These are phyloP conservation scores for Linnemannia schmuckeri DNA, from an alignment of 192 early-diverging fungal genomes.

Conservation along the genomic window DNA sequence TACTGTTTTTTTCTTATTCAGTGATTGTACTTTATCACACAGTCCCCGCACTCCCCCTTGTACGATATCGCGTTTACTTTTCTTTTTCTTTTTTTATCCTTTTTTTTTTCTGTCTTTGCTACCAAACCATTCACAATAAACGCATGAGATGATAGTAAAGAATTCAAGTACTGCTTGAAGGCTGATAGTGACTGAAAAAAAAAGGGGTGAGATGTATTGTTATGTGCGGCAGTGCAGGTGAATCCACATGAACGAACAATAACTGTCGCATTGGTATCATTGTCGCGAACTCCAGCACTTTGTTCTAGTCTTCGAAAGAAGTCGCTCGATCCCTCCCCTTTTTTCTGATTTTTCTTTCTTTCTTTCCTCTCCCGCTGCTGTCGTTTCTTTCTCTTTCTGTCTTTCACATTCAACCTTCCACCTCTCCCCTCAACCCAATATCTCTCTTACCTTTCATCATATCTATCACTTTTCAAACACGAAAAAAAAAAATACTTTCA, in stretches of 20 bases:
- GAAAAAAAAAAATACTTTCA: background rate
- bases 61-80: slow-evolving; percentile 7
- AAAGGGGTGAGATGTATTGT: background rate
- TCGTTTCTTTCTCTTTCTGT: background rate
- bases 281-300: background rate
- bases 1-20: background rate
- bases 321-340: background rate
- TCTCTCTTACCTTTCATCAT: background rate
- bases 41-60: background rate
- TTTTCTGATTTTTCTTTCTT: slow-evolving; percentile 7
- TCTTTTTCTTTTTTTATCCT: background rate
- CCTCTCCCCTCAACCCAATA: too few relatives aligned
- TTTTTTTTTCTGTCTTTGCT: slow-evolving; percentile 9
- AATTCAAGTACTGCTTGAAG: background rate
- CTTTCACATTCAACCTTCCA: too few relatives aligned
- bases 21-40: slow-evolving; percentile 18
- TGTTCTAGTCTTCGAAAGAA: too few relatives aligned
- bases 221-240: too few relatives aligned
- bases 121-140: background rate
- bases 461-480: background rate
- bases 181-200: background rate
- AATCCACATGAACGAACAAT: too few relatives aligned
- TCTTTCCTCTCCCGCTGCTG: background rate
- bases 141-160: background rate
- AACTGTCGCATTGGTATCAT: background rate